Percentiles rank a stretch among this genome's conserved stretches.
These are phyloP conservation scores for Colletotrichum neosansevieriae DNA, from an alignment of 2,329 filamentous ascomycete species.

Conservation along the genomic window DNA sequence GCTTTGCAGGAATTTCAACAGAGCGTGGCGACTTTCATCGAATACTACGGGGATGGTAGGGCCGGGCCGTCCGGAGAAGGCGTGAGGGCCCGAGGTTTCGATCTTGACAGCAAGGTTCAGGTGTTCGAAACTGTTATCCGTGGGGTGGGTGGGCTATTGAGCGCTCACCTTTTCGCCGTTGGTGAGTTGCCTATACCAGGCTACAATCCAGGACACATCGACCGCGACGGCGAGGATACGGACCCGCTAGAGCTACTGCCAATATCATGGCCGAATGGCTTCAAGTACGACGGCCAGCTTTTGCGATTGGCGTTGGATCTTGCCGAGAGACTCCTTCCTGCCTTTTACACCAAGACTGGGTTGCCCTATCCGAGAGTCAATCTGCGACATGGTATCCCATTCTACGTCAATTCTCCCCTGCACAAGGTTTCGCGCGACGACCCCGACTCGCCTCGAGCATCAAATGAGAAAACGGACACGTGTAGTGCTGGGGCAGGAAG, in stretches of 20 bases:
- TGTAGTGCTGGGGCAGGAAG: constrained; percentile 98
- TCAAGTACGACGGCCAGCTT: constrained; percentile 90
- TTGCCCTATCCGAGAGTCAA: constrained; percentile 97
- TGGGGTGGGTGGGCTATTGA: constrained; percentile 89
- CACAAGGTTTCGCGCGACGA: constrained; percentile 67
- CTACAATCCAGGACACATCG: constrained; percentile 68
- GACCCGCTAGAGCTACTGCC: constrained; percentile 61
- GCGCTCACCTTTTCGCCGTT: constrained; percentile 91
- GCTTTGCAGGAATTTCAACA: constrained; percentile 83
- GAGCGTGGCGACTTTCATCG: constrained; percentile 80
- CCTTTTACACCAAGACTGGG: constrained; percentile 91
- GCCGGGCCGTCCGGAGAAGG: constrained; percentile 77
- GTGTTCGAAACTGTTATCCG: constrained; percentile 98
- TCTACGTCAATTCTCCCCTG: constrained; percentile 88
- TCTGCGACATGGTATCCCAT: constrained; percentile 88
- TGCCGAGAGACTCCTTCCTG: constrained; percentile 84
- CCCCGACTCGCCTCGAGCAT: constrained; percentile 51
- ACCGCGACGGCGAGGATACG: constrained; percentile 44
- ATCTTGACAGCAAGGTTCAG: constrained; percentile 97
- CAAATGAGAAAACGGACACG: constrained; percentile 83
- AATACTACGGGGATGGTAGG: constrained; percentile 88
- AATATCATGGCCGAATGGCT: constrained; percentile 77
- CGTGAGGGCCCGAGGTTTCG: constrained; percentile 82
- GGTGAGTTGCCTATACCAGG: constrained; percentile 89
- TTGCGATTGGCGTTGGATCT: constrained; percentile 90